Evolutionary conservation across 768 basidiomycete species (phyloP).

Genomic region (Neoboletus brunneissimus): DNA sequence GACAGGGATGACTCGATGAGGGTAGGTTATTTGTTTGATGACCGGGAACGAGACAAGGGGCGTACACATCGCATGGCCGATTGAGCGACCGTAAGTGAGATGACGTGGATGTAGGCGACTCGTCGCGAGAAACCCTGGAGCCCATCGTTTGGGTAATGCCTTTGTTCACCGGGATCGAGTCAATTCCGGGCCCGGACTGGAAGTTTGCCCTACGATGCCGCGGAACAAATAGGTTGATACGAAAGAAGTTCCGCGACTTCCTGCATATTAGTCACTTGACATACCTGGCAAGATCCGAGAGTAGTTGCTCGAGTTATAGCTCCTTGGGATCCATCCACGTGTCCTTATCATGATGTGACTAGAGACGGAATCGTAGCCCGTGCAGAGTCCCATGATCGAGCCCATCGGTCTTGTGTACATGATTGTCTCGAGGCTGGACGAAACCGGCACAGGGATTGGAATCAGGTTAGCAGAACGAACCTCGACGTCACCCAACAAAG

Average conservation of each 20-base stretch:
- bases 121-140: background rate
- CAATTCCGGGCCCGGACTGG: background rate
- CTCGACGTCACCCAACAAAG: background rate
- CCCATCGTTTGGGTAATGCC: background rate
- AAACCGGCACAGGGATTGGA: background rate
- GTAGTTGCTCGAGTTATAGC: background rate
- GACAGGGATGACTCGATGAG: background rate
- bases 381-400: background rate
- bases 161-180: slow-evolving; percentile 8
- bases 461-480: background rate
- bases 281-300: slow-evolving; percentile 17
- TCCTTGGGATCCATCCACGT: slow-evolving; percentile 1
- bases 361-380: background rate
- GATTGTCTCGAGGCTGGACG: background rate
- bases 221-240: slow-evolving; percentile 3
- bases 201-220: slow-evolving; percentile 1
- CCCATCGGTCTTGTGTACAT: background rate
- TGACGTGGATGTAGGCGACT: background rate
- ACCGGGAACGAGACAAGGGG: background rate
- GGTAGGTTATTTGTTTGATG: background rate
- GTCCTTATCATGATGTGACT: background rate
- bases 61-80: background rate
- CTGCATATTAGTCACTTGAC: background rate
- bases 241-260: slow-evolving; percentile 13
- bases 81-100: background rate